Evolutionary conservation across 208 protist species (phyloP).

Genomic region (Leishmania martiniquensis): DNA sequence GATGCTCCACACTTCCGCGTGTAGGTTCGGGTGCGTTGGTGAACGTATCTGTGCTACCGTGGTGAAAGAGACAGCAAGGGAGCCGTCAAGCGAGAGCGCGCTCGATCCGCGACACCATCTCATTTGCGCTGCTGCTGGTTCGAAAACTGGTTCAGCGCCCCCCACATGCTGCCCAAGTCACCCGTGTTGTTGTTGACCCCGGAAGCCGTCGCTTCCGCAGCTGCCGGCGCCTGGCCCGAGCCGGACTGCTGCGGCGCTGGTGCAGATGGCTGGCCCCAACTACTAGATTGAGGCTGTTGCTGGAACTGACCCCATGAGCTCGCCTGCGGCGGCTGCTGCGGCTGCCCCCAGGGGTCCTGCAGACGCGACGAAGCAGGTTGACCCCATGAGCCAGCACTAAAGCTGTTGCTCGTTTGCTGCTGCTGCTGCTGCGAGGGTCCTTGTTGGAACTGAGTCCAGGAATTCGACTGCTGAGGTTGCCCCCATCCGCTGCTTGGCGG

Average conservation of each 20-base stretch:
- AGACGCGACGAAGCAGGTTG: background rate
- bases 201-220: slow-evolving; percentile 13
- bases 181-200: background rate
- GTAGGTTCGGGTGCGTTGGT: too few relatives aligned
- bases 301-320: slow-evolving; percentile 26
- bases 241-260: slow-evolving; percentile 13
- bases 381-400: background rate
- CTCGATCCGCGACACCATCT: background rate
- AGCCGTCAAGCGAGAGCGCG: background rate
- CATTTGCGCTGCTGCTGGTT: slow-evolving; percentile 37
- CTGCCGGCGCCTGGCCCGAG: slow-evolving; percentile 5
- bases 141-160: slow-evolving; percentile 37
- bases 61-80: background rate
- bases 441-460: slow-evolving; percentile 5
- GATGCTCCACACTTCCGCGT: background rate
- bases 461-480: slow-evolving; percentile 15
- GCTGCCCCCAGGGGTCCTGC: slow-evolving; percentile 5
- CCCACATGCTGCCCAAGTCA: slow-evolving; percentile 50
- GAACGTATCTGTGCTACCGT: background rate
- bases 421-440: slow-evolving; percentile 10
- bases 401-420: background rate
- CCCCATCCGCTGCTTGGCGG: slow-evolving; percentile 28
- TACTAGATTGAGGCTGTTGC: slow-evolving; percentile 29
- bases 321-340: background rate
- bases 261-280: slow-evolving; percentile 26